Percentiles rank a stretch among this genome's conserved stretches.
Conservation (phyloP, 139 green algal species). For the Chlamydomonas sphaeroides region DNA sequence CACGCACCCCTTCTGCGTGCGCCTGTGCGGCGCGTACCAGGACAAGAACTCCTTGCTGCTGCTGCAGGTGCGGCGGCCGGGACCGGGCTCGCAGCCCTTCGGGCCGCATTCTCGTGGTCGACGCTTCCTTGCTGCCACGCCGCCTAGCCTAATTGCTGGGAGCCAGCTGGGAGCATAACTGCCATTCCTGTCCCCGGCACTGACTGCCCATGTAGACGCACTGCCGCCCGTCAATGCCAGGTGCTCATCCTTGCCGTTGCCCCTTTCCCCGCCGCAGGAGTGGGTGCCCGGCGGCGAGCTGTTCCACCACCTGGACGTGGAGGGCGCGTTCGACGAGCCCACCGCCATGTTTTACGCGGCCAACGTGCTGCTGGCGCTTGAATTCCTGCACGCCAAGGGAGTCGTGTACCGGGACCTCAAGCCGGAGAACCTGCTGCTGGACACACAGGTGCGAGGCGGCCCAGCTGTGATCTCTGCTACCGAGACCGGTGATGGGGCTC, state of each 20-base stretch:
- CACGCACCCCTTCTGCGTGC: constrained; percentile 70
- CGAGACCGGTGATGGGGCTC: too few relatives aligned
- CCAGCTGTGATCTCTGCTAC: too few relatives aligned
- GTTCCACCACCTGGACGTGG: constrained; percentile 79
- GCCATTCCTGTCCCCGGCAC: too few relatives aligned
- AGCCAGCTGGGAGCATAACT: too few relatives aligned
- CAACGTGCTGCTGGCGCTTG: constrained; percentile 77
- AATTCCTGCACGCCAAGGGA: constrained; percentile 76
- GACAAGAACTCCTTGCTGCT: constrained; percentile 75
- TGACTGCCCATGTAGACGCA: too few relatives aligned
- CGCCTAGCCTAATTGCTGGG: too few relatives aligned
- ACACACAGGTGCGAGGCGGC: constrained; percentile 50
- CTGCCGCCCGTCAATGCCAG: too few relatives aligned
- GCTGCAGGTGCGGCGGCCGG: constrained; percentile 73
- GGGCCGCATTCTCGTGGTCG: too few relatives aligned
- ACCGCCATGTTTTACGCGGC: constrained; percentile 81
- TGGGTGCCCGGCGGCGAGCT: constrained; percentile 83
- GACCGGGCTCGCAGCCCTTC: too few relatives aligned
- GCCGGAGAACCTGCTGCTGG: constrained; percentile 89
- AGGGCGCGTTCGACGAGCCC: constrained; percentile 68
- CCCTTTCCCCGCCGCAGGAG: constrained; percentile 55
- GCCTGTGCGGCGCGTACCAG: constrained; percentile 74
- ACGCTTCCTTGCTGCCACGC: too few relatives aligned
- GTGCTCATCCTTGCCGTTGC: neutral
- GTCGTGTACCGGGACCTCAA: constrained; percentile 88